A percentile compares a stretch with the other conserved stretches of the same genome.
Evolutionary conservation across 306 rosid species (phyloP).

Genomic region (Argentina anserina): DNA sequence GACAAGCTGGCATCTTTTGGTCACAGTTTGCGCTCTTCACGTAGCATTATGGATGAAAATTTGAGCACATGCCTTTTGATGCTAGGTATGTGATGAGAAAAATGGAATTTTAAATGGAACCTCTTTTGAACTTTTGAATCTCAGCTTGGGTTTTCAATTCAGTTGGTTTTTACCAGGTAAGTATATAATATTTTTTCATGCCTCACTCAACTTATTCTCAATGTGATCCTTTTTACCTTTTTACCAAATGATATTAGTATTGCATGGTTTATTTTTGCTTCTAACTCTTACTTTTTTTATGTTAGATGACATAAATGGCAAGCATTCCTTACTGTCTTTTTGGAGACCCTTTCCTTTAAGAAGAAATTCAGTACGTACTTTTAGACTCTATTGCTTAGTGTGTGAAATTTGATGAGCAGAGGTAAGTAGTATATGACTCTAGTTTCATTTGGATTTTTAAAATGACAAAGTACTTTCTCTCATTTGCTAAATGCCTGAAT

Average conservation of each 20-base stretch:
- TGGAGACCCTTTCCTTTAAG: slow-evolving; percentile 87
- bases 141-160: slow-evolving; percentile 96
- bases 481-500: too few species aligned
- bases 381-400: slow-evolving; percentile 1
- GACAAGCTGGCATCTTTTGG: slow-evolving; percentile 99
- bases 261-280: too few species aligned
- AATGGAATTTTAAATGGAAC: slow-evolving; percentile 92
- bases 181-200: background rate
- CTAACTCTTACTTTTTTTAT: slow-evolving; percentile 14
- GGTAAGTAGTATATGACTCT: background rate
- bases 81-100: slow-evolving; percentile 85
- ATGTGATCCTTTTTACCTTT: background rate
- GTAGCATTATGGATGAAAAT: slow-evolving; percentile 81
- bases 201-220: slow-evolving; percentile 1
- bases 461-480: too few species aligned
- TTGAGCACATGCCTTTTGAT: slow-evolving; percentile 94
- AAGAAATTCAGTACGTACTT: slow-evolving; percentile 62
- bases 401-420: background rate
- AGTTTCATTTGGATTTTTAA: too few species aligned
- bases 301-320: slow-evolving; percentile 95
- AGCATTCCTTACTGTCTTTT: slow-evolving; percentile 94
- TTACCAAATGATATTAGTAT: background rate
- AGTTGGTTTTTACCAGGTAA: slow-evolving; percentile 96
- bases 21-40: slow-evolving; percentile 94
- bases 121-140: slow-evolving; percentile 94